phyloP scores from a whole-genome alignment of 768 basidiomycete species.

The Lentinula lateritia region DNA sequence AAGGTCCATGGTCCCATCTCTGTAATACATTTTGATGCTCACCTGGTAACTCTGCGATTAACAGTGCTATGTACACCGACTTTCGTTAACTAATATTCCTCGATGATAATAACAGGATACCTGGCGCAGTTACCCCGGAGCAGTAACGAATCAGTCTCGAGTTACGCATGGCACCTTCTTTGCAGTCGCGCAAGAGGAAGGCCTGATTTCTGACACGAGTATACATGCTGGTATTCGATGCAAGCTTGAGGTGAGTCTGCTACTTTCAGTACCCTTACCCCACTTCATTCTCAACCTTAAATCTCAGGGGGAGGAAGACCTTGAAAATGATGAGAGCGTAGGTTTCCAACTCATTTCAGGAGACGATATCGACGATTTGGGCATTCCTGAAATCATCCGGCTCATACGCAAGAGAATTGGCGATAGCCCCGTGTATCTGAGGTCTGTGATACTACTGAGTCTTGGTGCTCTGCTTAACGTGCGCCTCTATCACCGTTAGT shows the following conservation, averaged over 20 bases:
- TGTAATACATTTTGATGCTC: conserved; percentile 80
- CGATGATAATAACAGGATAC: conserved; percentile 47
- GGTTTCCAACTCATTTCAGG: conserved; percentile 79
- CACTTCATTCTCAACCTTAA: conserved; percentile 1
- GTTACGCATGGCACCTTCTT: conserved; percentile 89
- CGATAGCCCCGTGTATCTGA: conserved; percentile 71
- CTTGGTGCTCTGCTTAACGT: conserved; percentile 26
- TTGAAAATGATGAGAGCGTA: conserved; percentile 62
- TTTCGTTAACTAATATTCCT: conserved; percentile 20
- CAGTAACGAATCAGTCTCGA: conserved; percentile 54
- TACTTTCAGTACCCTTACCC: neutral
- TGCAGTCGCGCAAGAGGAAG: conserved; percentile 71
- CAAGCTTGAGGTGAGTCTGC: conserved; percentile 40
- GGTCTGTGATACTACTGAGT: conserved; percentile 27
- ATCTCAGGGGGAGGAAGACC: conserved; percentile 52
- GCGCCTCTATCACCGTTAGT: neutral
- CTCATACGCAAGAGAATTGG: conserved; percentile 72
- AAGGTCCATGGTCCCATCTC: conserved; percentile 78
- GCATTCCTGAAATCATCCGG: conserved; percentile 61
- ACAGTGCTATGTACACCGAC: too few relatives aligned
- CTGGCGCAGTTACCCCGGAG: conserved; percentile 53
- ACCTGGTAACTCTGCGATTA: conserved; percentile 25
- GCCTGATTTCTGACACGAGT: conserved; percentile 68
- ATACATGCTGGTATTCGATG: conserved; percentile 86
- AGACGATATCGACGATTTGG: conserved; percentile 81